Evolutionary conservation across 73 alveolate genomes (phyloP).

Genomic region (Diophrys appendiculata): DNA sequence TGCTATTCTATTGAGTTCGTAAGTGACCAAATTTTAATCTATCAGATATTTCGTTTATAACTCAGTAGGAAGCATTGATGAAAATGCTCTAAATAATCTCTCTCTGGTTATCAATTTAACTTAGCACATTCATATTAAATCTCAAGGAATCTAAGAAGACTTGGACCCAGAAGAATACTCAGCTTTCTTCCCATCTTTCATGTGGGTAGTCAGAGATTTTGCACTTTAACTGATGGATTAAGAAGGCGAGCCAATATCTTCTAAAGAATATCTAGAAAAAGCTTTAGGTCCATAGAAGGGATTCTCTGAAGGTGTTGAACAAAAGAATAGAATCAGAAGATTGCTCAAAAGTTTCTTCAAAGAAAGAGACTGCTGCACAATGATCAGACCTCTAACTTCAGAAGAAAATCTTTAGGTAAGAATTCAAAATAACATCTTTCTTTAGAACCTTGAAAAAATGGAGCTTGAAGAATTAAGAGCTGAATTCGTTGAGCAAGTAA

Average conservation of each 20-base stretch:
- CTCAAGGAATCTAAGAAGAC: conserved; percentile 64
- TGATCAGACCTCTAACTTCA: conserved; percentile 89
- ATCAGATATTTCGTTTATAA: conserved; percentile 73
- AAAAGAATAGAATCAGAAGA: conserved; percentile 90
- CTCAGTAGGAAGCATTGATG: conserved; percentile 94
- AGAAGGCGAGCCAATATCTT: conserved; percentile 91
- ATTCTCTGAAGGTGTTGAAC: conserved; percentile 82
- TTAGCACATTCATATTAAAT: conserved; percentile 79
- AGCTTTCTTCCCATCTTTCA: conserved; percentile 90
- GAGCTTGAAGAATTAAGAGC: conserved; percentile 74
- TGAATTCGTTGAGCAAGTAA: conserved; percentile 74
- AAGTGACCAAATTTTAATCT: conserved; percentile 4
- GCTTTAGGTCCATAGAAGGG: conserved; percentile 73
- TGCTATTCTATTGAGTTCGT: conserved; percentile 83
- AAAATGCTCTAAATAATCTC: conserved; percentile 82
- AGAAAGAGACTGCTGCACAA: conserved; percentile 90
- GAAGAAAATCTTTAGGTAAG: conserved; percentile 69
- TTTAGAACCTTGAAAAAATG: conserved; percentile 67
- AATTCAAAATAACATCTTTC: background rate
- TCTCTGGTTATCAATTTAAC: conserved; percentile 85
- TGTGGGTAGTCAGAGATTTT: conserved; percentile 98
- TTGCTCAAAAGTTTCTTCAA: conserved; percentile 87
- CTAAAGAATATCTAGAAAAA: conserved; percentile 79
- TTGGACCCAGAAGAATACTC: conserved; percentile 91
- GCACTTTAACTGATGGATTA: conserved; percentile 90